Evolutionary conservation across 768 basidiomycete genomes (phyloP).

Genomic region (Amanita rubescens): DNA sequence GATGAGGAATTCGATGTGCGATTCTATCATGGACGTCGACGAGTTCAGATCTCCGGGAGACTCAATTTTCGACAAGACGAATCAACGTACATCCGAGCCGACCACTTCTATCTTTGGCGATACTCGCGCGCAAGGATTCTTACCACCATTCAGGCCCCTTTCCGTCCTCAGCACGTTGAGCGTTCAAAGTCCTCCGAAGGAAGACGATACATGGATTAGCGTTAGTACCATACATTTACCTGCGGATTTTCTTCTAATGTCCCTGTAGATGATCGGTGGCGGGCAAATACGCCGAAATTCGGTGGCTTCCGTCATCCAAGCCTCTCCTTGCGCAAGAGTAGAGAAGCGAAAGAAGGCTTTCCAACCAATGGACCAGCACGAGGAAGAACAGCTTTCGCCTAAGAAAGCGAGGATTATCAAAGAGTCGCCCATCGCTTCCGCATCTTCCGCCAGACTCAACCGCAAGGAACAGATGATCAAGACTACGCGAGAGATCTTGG

Average conservation of each 20-base stretch:
- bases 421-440: slow-evolving; percentile 62
- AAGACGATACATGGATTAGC: slow-evolving; percentile 72
- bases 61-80: slow-evolving; percentile 60
- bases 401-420: slow-evolving; percentile 46
- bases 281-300: slow-evolving; percentile 67
- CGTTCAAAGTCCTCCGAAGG: slow-evolving; percentile 44
- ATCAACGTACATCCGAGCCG: slow-evolving; percentile 40
- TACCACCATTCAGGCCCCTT: slow-evolving; percentile 53
- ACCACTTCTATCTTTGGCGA: slow-evolving; percentile 59
- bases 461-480: slow-evolving; percentile 55
- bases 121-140: slow-evolving; percentile 34
- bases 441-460: slow-evolving; percentile 61
- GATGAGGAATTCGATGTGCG: slow-evolving; percentile 38
- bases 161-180: slow-evolving; percentile 52
- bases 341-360: slow-evolving; percentile 55
- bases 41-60: slow-evolving; percentile 34
- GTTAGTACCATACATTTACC: slow-evolving; percentile 30
- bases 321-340: slow-evolving; percentile 59
- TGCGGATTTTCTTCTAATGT: slow-evolving; percentile 4
- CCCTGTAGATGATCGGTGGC: slow-evolving; percentile 68
- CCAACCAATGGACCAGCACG: slow-evolving; percentile 20
- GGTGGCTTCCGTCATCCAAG: slow-evolving; percentile 56
- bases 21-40: slow-evolving; percentile 58
- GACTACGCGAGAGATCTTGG: slow-evolving; percentile 53
- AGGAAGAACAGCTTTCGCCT: slow-evolving; percentile 30